A percentile compares a stretch with the other conserved stretches of the same genome.
These are phyloP conservation scores for Kwoniella bestiolae DNA, from an alignment of 768 basidiomycete species.

Conservation along the genomic window DNA sequence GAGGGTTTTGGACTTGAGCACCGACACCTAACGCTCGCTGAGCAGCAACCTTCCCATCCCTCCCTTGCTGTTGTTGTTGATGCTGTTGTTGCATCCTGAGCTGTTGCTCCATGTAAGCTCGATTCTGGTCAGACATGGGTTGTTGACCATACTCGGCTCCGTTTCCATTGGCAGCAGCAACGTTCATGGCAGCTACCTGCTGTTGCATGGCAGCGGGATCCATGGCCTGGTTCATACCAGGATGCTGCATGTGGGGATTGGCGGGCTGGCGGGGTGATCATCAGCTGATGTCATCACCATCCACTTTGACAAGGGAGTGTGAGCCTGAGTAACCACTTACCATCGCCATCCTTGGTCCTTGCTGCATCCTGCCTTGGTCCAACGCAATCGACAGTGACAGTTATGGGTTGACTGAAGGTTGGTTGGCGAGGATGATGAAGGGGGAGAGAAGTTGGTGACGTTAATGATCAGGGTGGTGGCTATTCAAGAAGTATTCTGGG, in stretches of 20 bases:
- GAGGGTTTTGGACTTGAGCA: conserved; percentile 16
- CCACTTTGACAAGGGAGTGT: conserved; percentile 3
- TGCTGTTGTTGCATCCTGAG: conserved; percentile 19
- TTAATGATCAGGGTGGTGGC: neutral
- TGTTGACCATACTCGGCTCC: conserved; percentile 6
- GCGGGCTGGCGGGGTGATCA: conserved; percentile 3
- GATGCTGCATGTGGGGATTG: conserved; percentile 23
- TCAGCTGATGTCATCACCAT: conserved; percentile 8
- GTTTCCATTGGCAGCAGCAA: neutral
- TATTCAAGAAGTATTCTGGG: neutral
- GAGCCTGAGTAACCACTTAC: conserved; percentile 3
- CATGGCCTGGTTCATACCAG: conserved; percentile 19
- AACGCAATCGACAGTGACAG: neutral
- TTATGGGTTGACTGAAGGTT: neutral
- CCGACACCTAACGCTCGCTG: conserved; percentile 22
- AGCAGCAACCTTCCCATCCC: conserved; percentile 17
- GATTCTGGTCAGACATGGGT: conserved; percentile 14
- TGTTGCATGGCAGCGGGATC: conserved; percentile 13
- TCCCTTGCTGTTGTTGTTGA: conserved; percentile 17
- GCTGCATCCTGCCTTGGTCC: conserved; percentile 17
- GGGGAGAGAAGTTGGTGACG: neutral
- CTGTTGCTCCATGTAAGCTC: conserved; percentile 23
- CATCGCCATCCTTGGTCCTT: conserved; percentile 24
- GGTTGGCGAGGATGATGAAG: neutral
- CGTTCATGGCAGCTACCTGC: conserved; percentile 22